A percentile compares a stretch with the other conserved stretches of the same genome.
Conservation (phyloP, 2,329 filamentous ascomycete species). For the Cephalotrichum gorgonifer region DNA sequence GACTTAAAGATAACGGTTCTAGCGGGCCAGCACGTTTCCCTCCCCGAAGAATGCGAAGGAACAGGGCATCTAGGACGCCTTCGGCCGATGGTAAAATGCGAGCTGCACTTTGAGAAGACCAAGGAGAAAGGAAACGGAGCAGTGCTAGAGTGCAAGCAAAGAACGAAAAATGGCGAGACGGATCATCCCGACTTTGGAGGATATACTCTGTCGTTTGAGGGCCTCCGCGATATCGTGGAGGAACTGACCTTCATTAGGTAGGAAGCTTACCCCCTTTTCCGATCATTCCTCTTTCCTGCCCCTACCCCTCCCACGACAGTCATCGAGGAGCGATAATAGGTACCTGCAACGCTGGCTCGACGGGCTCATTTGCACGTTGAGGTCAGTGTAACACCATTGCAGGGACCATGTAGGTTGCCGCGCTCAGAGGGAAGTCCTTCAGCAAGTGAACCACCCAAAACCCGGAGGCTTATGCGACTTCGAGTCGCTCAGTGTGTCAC, state of each 20-base stretch:
- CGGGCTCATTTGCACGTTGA: background rate
- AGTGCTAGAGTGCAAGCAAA: conserved; percentile 45
- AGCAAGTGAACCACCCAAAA: background rate
- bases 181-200: conserved; percentile 56
- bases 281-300: background rate
- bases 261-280: conserved; percentile 18
- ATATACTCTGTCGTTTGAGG: conserved; percentile 47
- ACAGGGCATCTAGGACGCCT: conserved; percentile 20
- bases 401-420: conserved; percentile 9
- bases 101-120: conserved; percentile 66
- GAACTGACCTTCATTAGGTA: conserved; percentile 65
- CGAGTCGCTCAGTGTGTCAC: too few relatives aligned
- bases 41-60: background rate
- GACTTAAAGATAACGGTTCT: conserved; percentile 63
- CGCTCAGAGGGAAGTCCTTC: background rate
- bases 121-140: conserved; percentile 10
- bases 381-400: background rate
- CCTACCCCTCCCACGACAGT: too few relatives aligned
- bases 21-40: conserved; percentile 59
- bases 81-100: conserved; percentile 66
- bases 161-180: conserved; percentile 43
- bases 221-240: conserved; percentile 50
- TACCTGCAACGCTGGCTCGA: background rate
- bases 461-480: too few relatives aligned
- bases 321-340: too few relatives aligned